Percentiles rank a stretch among this genome's conserved stretches.
Evolutionary conservation across 2,329 filamentous ascomycete species (phyloP).

Genomic region (Achaetomium macrosporum): DNA sequence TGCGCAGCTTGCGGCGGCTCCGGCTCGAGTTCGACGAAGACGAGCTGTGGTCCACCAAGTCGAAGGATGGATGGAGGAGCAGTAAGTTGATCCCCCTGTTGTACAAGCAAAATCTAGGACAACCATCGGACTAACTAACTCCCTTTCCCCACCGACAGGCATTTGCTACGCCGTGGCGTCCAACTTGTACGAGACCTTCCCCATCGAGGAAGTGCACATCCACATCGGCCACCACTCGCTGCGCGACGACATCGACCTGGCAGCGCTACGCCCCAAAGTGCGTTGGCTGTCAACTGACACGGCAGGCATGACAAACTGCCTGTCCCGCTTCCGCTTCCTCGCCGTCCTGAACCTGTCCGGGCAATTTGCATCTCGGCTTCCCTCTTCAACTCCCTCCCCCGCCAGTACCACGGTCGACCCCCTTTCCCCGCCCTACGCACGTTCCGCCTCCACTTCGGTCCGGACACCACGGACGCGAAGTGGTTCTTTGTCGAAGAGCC

Average conservation of each 20-base stretch:
- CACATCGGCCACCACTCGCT: background rate
- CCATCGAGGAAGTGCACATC: background rate
- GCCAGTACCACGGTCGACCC: background rate
- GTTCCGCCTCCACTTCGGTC: background rate
- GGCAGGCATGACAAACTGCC: too few relatives aligned
- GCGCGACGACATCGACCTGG: background rate
- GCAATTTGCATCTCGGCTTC: background rate
- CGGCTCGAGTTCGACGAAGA: background rate
- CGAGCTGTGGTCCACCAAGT: background rate
- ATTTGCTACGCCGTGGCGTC: too few relatives aligned
- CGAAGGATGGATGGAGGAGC: background rate
- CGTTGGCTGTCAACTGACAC: too few relatives aligned
- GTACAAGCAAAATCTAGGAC: too few relatives aligned
- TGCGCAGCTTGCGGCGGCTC: background rate
- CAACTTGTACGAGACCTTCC: background rate
- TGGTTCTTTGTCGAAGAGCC: background rate
- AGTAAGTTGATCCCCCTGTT: too few relatives aligned
- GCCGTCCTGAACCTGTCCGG: background rate
- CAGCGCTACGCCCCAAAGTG: too few relatives aligned
- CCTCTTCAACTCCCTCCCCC: background rate
- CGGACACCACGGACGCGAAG: background rate
- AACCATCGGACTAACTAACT: too few relatives aligned
- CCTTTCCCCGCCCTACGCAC: background rate
- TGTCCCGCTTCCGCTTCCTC: too few relatives aligned
- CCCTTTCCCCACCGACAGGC: background rate